phyloP scores from a whole-genome alignment of 495 filamentous ascomycete species.

The Aspergillus cavernicola region DNA sequence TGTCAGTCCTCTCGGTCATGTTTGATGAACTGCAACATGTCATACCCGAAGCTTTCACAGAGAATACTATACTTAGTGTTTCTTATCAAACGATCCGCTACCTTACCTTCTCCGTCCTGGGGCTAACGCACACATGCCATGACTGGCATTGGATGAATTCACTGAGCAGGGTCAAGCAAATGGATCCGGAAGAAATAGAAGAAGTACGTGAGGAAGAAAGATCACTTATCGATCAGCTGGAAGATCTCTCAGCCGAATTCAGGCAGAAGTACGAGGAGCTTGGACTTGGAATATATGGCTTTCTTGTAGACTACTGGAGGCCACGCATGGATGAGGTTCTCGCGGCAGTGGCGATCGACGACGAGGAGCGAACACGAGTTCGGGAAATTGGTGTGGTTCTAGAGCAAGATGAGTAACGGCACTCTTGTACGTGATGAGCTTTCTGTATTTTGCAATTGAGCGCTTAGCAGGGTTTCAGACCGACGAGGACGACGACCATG shows the following conservation, averaged over 20 bases:
- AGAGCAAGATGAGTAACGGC: too few species aligned
- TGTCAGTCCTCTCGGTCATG: not conserved
- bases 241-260: not conserved
- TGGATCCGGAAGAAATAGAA: not conserved
- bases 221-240: not conserved
- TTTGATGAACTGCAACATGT: not conserved
- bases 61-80: not conserved
- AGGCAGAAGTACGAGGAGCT: not conserved
- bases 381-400: too few species aligned
- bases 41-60: not conserved
- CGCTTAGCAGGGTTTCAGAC: too few species aligned
- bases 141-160: too few species aligned
- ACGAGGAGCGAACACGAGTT: too few species aligned
- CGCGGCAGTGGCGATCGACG: not conserved
- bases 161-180: too few species aligned
- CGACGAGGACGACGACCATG: too few species aligned
- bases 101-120: not conserved
- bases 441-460: too few species aligned
- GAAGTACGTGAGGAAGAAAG: not conserved
- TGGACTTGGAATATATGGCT: not conserved
- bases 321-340: not conserved
- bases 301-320: not conserved
- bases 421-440: too few species aligned
- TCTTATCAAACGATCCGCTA: not conserved
- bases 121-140: not conserved